These are phyloP conservation scores for Smallanthus sonchifolius DNA, from an alignment of 129 eudicot species.

Conservation along the genomic window DNA sequence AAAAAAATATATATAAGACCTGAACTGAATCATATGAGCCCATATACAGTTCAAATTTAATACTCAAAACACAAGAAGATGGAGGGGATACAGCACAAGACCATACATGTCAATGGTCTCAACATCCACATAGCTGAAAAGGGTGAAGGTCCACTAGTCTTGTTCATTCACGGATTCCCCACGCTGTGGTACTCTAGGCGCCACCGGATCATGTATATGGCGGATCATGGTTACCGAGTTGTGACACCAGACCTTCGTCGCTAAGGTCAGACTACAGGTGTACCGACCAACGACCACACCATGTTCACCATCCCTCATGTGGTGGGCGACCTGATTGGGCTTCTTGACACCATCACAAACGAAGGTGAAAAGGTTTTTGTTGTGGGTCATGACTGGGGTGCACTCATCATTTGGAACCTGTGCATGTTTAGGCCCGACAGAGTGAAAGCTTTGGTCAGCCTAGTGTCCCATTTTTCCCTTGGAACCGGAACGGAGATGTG, in stretches of 20 bases:
- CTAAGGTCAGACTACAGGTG: constrained; percentile 41
- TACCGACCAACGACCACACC: constrained; percentile 20
- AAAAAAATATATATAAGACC: no score
- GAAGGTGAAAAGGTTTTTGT: constrained; percentile 38
- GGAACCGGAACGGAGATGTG: constrained; percentile 26
- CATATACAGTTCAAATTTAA: no score
- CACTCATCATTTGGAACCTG: constrained; percentile 38
- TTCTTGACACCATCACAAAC: constrained; percentile 29
- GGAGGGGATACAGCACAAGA: constrained; percentile 21
- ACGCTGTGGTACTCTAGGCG: constrained; percentile 50
- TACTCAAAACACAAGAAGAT: not conserved
- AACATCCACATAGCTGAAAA: constrained; percentile 37
- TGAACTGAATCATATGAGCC: no score
- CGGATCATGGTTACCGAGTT: constrained; percentile 45
- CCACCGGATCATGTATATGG: constrained; percentile 39
- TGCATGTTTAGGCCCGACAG: constrained; percentile 45
- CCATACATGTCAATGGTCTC: constrained; percentile 31
- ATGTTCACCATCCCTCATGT: constrained; percentile 40
- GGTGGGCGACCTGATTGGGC: constrained; percentile 39
- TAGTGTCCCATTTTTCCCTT: constrained; percentile 32
- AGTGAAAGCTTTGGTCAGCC: constrained; percentile 40
- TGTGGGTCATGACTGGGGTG: constrained; percentile 67
- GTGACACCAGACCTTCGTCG: constrained; percentile 51
- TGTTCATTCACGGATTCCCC: constrained; percentile 46
- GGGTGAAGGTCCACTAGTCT: constrained; percentile 37